Evolutionary conservation across 2,329 filamentous ascomycete species (phyloP), one percentile per base, ranked within the genome.

Genomic region (Bretziella fagacearum): DNA sequence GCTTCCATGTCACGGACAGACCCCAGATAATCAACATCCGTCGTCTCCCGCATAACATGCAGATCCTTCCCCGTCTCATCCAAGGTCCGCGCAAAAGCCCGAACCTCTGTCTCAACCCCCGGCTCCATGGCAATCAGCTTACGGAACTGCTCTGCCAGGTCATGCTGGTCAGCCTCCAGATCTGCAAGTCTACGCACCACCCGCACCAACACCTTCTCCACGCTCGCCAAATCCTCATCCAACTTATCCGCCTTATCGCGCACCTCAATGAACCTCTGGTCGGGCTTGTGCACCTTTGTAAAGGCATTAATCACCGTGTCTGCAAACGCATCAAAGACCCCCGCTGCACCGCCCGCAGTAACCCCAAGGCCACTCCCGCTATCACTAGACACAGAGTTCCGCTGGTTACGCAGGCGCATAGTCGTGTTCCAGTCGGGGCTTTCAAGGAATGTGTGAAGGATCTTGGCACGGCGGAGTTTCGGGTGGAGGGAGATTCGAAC

Each of bases 241-340:
- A 98, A 72, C 64, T 94, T 96, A 63, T 93, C 83, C 30, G 84
- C 84, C 60, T 84, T 84, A 58, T 96, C 91, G 56, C 80, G 79
- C 51, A 96, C 87, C 59, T 96, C 89, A 54, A 93, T 79, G 62
- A 98, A 98, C 26, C 91, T 81, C 56, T 84, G 81, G 63, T 98
- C 91, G 5, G 87, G 83, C 62, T 93, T 93, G 67, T 96, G 84
- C 1, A 94, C 81, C 63, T 96, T 98, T 41, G 83, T 87, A 58
- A 98, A 98, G 32, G 86, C 89, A 59, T 96, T 96, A 62, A 98
- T 82, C 59, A 96, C 93, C 29, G 83, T 93, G 61, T 98, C 91
- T 33, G 91, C 85, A 59, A 96, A 85, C 56, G 84, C 87, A 59
- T 98, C 91, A 56, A 98, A 91, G 36, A 96, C 84, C 32, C 86